Evolutionary conservation across 1,139 yeast genomes (phyloP).

Genomic region (Sugiyamaella sp.): DNA sequence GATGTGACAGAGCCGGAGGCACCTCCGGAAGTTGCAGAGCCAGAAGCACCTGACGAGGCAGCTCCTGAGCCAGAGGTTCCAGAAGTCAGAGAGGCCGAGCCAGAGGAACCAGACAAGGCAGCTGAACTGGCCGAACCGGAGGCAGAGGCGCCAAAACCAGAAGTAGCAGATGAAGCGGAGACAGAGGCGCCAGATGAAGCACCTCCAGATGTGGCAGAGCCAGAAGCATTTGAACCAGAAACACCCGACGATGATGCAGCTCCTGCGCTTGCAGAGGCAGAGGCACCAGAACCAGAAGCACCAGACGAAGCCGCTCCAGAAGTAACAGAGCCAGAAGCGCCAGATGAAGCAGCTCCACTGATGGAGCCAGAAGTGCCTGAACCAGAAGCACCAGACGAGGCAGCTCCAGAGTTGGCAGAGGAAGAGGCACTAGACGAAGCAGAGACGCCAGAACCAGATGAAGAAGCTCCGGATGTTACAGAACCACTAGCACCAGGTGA

Average conservation of each 20-base stretch:
- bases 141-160: neutral
- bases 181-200: slow-evolving; percentile 11
- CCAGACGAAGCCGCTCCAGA: slow-evolving; percentile 1
- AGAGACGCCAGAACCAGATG: neutral
- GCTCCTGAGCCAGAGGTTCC: too few relatives aligned
- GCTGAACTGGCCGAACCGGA: too few relatives aligned
- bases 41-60: slow-evolving; percentile 10
- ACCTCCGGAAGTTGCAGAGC: slow-evolving; percentile 14
- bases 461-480: slow-evolving; percentile 8
- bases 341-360: neutral
- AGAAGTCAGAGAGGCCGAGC: neutral
- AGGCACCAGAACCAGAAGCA: neutral
- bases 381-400: neutral
- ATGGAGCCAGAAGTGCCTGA: neutral
- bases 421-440: neutral
- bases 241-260: neutral
- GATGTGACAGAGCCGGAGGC: slow-evolving; percentile 15
- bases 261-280: neutral
- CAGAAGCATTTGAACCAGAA: neutral
- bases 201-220: slow-evolving; percentile 3
- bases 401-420: neutral
- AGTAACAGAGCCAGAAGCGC: neutral
- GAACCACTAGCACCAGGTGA: slow-evolving; percentile 15
- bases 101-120: slow-evolving; percentile 2
- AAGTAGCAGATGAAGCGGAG: slow-evolving; percentile 3